These are phyloP conservation scores for Corymbia calophylla DNA, from an alignment of 441 rosid genomes.

Conservation along the genomic window DNA sequence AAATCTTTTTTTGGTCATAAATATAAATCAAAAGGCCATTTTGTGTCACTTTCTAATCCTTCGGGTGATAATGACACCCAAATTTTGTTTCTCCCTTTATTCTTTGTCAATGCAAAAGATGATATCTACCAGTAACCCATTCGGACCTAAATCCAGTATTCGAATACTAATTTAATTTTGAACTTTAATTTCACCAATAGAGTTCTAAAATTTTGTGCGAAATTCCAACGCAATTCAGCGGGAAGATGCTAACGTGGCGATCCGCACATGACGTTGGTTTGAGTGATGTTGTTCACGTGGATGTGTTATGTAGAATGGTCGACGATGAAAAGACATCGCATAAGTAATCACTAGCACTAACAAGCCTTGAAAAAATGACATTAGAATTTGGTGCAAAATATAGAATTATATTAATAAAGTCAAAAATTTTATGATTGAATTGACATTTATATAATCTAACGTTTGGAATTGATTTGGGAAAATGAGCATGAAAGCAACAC, in stretches of 20 bases:
- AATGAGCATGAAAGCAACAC: neutral
- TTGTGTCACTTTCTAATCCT: neutral
- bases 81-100: too few species aligned
- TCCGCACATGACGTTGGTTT: fast-evolving
- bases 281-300: too few species aligned
- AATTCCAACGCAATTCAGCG: fast-evolving
- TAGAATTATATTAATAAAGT: neutral
- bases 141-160: neutral
- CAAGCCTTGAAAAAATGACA: neutral
- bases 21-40: neutral
- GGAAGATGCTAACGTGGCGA: fast-evolving
- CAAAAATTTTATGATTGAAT: neutral
- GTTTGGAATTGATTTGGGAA: too few species aligned
- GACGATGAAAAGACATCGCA: fast-evolving
- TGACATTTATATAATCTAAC: neutral
- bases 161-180: fast-evolving
- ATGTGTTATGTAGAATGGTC: fast-evolving
- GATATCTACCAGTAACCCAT: neutral
- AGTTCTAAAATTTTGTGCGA: fast-evolving
- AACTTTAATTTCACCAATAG: neutral
- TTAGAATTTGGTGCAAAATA: neutral
- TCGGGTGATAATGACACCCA: neutral
- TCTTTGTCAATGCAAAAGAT: too few species aligned
- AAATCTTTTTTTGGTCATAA: too few species aligned
- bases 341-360: neutral